Percentiles rank a stretch among this genome's conserved stretches.
Conservation (phyloP, 371 early-diverging fungal genomes). For the Ecytonucleospora hepatopenaei region DNA sequence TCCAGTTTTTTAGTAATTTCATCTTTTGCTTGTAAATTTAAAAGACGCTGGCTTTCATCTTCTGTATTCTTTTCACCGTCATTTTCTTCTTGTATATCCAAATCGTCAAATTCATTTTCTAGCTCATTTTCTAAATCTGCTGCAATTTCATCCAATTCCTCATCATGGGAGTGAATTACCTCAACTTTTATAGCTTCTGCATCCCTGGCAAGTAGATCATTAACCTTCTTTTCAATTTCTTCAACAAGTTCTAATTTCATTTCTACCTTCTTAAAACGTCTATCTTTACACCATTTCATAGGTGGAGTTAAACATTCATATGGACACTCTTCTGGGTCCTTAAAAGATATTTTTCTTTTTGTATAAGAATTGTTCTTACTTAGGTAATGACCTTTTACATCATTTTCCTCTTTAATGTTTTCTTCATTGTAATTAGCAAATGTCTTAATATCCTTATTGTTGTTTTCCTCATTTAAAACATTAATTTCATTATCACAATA, state of each 20-base stretch:
- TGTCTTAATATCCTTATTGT: neutral
- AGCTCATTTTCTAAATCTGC: conserved; percentile 41
- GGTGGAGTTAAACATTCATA: conserved; percentile 70
- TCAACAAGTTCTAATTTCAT: conserved; percentile 61
- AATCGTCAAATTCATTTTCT: conserved; percentile 54
- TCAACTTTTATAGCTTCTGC: conserved; percentile 62
- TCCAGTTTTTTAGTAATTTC: conserved; percentile 17
- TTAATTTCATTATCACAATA: conserved; percentile 25
- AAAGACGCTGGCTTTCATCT: neutral
- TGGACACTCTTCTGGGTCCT: conserved; percentile 23
- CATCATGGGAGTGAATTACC: conserved; percentile 50
- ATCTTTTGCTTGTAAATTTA: neutral
- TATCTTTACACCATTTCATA: conserved; percentile 67
- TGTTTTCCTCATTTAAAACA: neutral
- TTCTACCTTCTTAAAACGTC: conserved; percentile 73
- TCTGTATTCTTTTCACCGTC: neutral
- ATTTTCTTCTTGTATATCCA: neutral
- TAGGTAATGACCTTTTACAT: conserved; percentile 52
- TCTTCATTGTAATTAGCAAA: neutral
- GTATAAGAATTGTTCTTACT: neutral
- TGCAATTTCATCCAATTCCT: conserved; percentile 51
- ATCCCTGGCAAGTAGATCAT: conserved; percentile 69
- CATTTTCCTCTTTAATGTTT: conserved; percentile 60
- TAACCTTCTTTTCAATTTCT: conserved; percentile 71
- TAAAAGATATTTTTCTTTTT: neutral